Evolutionary conservation across 768 basidiomycete species (phyloP), one percentile per base, ranked within the genome.

Genomic region (Lyophyllum decastes): DNA sequence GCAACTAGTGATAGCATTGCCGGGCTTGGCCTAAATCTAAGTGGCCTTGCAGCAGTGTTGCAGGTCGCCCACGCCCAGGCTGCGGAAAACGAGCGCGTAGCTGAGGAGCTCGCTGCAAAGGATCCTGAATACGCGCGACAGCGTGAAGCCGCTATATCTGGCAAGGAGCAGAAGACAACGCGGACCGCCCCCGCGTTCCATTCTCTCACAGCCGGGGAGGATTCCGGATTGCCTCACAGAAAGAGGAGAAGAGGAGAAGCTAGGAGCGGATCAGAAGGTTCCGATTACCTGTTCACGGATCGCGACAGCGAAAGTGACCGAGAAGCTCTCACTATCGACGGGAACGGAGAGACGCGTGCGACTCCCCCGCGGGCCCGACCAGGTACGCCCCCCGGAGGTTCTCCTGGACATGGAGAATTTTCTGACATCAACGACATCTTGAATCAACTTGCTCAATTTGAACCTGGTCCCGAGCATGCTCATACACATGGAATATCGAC

Each of bases 181-280:
- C 85, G 88, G 60, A 83, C 82, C 1, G 87, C 89, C 0, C 89
- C 90, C 48, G 85, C 89, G 2, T 92, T 92, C 66, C 90, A 91
- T 69, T 90, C 88, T 14, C 82, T 91, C 17, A 90, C 87, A 17
- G 83, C 85, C 35, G 81, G 76, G 46, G 81, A 82, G 61, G 65
- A 71, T 43, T 71, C 72, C 34, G 68, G 71, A 14, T 62, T 60
- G 34, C 64, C 66, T 58, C 67, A 66, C 51, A 68, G 68, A 59
- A 70, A 69, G 57, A 66, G 72, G 59, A 70, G 70, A 57, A 69
- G 72, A 60, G 67, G 62, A 49, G 75, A 73, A 49, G 72, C 68
- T 60, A 77, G 70, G 62, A 76, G 70, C 64, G 70, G 66, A 59
- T 71, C 79, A 17, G 82, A 85, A 65, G 82, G 78, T 47, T 73